Conservation (phyloP, 805 yeast genomes). For the Starmerella bombicola region DNA sequence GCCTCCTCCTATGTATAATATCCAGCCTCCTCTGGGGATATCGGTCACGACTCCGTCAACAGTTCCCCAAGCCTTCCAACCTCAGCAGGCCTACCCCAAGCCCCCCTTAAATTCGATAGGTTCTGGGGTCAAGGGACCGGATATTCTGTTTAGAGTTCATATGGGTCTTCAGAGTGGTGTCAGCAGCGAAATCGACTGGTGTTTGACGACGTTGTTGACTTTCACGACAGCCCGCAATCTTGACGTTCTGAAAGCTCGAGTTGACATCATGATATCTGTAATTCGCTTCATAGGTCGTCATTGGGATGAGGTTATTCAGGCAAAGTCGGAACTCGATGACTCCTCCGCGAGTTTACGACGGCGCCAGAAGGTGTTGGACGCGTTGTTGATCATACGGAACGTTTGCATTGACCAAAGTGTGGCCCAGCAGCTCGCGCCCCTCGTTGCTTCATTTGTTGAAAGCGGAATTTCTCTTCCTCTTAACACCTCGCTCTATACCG, state of each 20-base stretch:
- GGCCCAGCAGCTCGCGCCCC: constrained; percentile 48
- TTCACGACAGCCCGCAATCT: constrained; percentile 25
- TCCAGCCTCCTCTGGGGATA: constrained; percentile 26
- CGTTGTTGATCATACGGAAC: constrained; percentile 64
- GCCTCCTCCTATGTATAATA: constrained; percentile 19
- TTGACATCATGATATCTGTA: constrained; percentile 12
- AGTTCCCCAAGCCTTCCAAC: constrained; percentile 26
- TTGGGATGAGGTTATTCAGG: constrained; percentile 13
- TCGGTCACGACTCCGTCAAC: constrained; percentile 28
- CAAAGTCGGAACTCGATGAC: constrained; percentile 14
- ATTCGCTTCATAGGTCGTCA: constrained; percentile 7
- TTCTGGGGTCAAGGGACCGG: constrained; percentile 42
- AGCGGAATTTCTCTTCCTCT: constrained; percentile 27
- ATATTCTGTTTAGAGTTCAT: constrained; percentile 50
- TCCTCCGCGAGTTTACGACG: constrained; percentile 9
- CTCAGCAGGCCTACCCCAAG: constrained; percentile 20
- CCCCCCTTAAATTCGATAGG: constrained; percentile 15
- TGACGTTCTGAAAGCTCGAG: constrained; percentile 13
- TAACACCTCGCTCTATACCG: constrained; percentile 18
- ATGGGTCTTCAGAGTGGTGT: constrained; percentile 59
- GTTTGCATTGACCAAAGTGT: constrained; percentile 70
- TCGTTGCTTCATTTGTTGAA: constrained; percentile 31
- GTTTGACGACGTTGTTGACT: constrained; percentile 44
- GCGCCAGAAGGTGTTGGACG: constrained; percentile 32
- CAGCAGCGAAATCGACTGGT: constrained; percentile 58